These are phyloP conservation scores for Trichoderma pleuroti DNA, from an alignment of 2,329 filamentous ascomycete species.

Conservation along the genomic window DNA sequence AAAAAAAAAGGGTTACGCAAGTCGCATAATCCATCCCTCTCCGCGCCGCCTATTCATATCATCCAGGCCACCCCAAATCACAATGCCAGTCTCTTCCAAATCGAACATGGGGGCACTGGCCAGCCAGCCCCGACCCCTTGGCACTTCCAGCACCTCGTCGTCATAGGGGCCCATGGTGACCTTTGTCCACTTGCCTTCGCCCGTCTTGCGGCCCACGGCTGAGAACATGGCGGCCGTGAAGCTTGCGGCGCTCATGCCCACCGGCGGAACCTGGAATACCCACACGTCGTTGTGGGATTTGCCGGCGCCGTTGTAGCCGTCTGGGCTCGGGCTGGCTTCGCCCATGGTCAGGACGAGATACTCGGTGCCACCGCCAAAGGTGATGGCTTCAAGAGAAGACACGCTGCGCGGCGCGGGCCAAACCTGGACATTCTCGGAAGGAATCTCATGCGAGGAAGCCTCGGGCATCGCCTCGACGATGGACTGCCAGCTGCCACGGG, in stretches of 20 bases:
- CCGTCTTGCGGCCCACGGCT: constrained; percentile 49
- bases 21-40: constrained; percentile 62
- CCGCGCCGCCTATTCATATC: constrained; percentile 50
- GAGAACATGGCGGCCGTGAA: constrained; percentile 54
- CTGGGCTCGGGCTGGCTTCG: constrained; percentile 47
- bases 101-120: constrained; percentile 55
- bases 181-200: constrained; percentile 57
- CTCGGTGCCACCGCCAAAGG: constrained; percentile 57
- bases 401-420: constrained; percentile 55
- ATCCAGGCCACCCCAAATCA: constrained; percentile 59
- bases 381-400: constrained; percentile 52
- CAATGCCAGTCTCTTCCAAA: constrained; percentile 55
- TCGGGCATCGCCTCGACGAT: constrained; percentile 40
- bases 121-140: constrained; percentile 54
- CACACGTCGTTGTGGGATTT: constrained; percentile 60
- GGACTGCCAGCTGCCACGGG: constrained; percentile 54
- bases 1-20: constrained; percentile 36
- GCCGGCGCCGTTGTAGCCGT: constrained; percentile 50
- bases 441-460: constrained; percentile 36
- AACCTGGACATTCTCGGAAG: constrained; percentile 32
- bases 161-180: constrained; percentile 49
- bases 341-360: constrained; percentile 62
- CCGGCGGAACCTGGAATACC: constrained; percentile 59
- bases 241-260: constrained; percentile 52
- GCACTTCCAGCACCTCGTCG: constrained; percentile 49